Base-by-base conservation (phyloP, 1,139 yeast species). In the Diutina mesorugosa region DNA sequence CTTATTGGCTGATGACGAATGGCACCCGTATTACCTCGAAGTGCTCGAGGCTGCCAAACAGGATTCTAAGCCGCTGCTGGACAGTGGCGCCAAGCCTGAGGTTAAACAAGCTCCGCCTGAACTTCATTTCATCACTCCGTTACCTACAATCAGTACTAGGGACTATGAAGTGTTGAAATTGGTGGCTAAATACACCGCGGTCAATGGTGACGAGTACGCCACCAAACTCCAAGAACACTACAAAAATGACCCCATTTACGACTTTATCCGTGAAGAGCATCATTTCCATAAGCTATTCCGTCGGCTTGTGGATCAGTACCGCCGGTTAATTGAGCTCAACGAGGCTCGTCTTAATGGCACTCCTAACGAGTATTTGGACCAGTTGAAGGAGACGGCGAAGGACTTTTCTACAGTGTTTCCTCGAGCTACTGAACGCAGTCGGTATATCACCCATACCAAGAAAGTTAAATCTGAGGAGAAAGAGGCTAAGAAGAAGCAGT, bases 111-210 rank as follows among this genome's bases (percentile, higher is more conserved):
- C 65, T 62, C 84, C 76, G 6, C 67, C 67, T 35, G 68, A 69
- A 6, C 73, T 82, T 55, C 68, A 72, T 21, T 86, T 85, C 64
- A 67, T 78, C 10, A 67, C 75, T 0, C 72, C 72, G 1, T 66
- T 80, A 47, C 85, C 87, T 0, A 74, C 82, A 3, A 73, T 90
- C 3, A 79, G 93, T 0, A 67, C 79, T 0, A 72, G 76, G 51
- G 97, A 90, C 66, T 69, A 85, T 48, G 87, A 85, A 51, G 73
- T 87, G 16, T 77, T 93, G 51, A 87, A 87, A 64, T 65, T 83
- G 3, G 81, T 93, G 0, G 97, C 98, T 0, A 74, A 83, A 57
- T 84, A 80, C 63, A 81, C 81, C 2, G 89, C 83, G 1, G 64
- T 68, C 18, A 81, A 84, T 62, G 88, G 89, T 0, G 69, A 70